A percentile compares a stretch with the other conserved stretches of the same genome.
Evolutionary conservation across 2,329 filamentous ascomycete genomes (phyloP).

Genomic region (Aspergillus sp.): DNA sequence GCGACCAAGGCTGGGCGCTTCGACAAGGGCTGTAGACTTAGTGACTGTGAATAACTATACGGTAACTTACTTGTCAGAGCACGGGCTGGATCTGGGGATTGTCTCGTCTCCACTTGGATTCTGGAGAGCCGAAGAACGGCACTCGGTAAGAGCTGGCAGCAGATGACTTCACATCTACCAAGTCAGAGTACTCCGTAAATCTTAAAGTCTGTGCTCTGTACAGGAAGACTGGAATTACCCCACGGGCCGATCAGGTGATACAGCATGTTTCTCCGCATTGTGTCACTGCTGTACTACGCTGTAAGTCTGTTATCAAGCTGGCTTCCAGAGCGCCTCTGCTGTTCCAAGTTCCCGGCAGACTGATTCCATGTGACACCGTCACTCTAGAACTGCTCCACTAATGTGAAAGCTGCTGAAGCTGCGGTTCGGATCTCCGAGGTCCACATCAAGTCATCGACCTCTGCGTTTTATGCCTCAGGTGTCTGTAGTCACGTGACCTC

Average conservation of each 20-base stretch:
- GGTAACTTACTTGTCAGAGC: not conserved
- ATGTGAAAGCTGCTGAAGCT: not conserved
- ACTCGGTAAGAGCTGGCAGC: not conserved
- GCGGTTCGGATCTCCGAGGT: conserved; percentile 1
- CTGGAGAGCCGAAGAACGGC: not conserved
- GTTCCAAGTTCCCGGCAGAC: no score
- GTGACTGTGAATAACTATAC: no score
- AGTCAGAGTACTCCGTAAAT: not conserved
- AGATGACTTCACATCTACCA: not conserved
- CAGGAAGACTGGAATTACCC: not conserved
- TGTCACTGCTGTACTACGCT: not conserved
- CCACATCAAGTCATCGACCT: not conserved
- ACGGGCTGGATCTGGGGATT: not conserved
- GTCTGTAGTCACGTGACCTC: not conserved
- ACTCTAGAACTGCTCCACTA: not conserved
- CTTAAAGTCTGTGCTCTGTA: no score
- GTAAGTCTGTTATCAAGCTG: not conserved
- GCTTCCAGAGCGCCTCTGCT: no score
- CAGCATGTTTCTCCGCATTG: not conserved
- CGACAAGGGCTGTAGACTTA: not conserved
- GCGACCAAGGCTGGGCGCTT: conserved; percentile 10
- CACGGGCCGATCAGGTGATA: conserved; percentile 13
- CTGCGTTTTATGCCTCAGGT: not conserved
- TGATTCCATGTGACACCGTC: no score
- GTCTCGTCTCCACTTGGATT: not conserved